These are phyloP conservation scores for Trichoderma guizhouense DNA, from an alignment of 2,329 filamentous ascomycete species.

Conservation along the genomic window DNA sequence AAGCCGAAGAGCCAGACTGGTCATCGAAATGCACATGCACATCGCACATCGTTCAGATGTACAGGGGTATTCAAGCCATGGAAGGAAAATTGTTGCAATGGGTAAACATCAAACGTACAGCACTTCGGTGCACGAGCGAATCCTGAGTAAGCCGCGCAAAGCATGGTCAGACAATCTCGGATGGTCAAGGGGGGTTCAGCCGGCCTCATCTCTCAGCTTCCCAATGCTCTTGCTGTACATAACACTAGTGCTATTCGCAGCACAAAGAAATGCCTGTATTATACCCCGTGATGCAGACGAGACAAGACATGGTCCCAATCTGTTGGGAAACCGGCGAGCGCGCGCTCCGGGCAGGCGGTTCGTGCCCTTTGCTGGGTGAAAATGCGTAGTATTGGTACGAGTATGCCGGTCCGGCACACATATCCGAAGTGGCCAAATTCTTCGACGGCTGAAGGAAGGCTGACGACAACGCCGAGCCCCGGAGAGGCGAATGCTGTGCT, in stretches of 20 bases:
- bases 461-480: slow-evolving; percentile 16
- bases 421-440: slow-evolving; percentile 17
- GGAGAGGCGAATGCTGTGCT: background rate
- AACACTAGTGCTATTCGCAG: background rate
- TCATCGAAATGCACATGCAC: background rate
- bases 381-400: background rate
- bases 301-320: background rate
- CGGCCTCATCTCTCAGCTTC: background rate
- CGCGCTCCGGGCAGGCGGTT: background rate
- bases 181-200: background rate
- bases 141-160: background rate
- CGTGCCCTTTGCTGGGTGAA: background rate
- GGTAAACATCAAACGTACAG: background rate
- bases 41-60: background rate
- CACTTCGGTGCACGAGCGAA: background rate
- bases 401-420: background rate
- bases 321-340: slow-evolving; percentile 14
- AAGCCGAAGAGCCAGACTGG: background rate
- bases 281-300: background rate
- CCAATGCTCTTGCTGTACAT: background rate
- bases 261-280: background rate
- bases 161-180: background rate
- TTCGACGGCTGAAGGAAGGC: background rate
- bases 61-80: slow-evolving; percentile 6
- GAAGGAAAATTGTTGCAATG: background rate